These are phyloP conservation scores for Camellia sinensis DNA, from an alignment of 148 eudicot genomes.

Conservation along the genomic window DNA sequence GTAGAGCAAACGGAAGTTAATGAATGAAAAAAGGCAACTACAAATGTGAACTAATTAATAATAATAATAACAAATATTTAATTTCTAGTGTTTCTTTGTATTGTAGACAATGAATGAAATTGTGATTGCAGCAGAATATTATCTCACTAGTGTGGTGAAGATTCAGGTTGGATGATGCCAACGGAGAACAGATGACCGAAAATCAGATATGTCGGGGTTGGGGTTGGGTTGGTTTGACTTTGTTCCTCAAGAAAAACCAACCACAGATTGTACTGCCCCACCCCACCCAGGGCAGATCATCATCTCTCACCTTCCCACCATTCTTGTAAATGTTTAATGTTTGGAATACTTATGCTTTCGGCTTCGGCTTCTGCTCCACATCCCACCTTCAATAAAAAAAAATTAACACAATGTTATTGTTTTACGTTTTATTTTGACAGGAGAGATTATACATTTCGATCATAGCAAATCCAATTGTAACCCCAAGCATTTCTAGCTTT, in stretches of 20 bases:
- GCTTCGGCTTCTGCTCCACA: conserved; percentile 11
- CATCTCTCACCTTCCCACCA: conserved; percentile 20
- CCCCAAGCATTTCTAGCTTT: neutral
- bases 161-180: no score
- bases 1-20: neutral
- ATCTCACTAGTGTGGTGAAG: no score
- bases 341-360: conserved; percentile 14
- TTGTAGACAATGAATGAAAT: neutral
- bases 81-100: neutral
- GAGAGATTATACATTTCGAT: neutral
- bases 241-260: neutral
- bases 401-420: neutral
- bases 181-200: neutral
- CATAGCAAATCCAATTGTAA: neutral
- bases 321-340: conserved; percentile 13
- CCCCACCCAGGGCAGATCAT: conserved; percentile 10
- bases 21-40: conserved; percentile 10
- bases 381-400: conserved; percentile 22
- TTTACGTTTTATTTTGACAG: no score
- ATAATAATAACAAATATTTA: no score
- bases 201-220: neutral
- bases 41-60: conserved; percentile 12
- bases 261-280: neutral
- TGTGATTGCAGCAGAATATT: neutral
- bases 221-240: no score